Evolutionary conservation across 768 basidiomycete genomes (phyloP), one percentile per base, ranked within the genome.

Genomic region (Auricularia sp.): DNA sequence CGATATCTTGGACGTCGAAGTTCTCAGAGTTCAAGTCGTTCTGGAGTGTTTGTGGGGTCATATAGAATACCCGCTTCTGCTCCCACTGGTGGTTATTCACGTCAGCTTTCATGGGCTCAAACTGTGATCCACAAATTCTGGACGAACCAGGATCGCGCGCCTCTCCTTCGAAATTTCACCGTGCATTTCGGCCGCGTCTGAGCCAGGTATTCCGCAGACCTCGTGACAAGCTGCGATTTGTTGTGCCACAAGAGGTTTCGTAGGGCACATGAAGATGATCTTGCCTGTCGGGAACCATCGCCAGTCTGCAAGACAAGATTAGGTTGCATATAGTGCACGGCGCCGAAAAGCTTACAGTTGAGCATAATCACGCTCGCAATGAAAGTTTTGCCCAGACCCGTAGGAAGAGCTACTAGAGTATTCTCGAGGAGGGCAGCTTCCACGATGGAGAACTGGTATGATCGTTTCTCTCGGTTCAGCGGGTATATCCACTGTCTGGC

Each of bases 371-470:
- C 93, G 1, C 96, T 94, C 3, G 97, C 97, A 66, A 99, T 90
- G 71, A 99, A 98, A 0, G 97, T 99, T 77, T 99, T 99, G 16
- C 97, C 97, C 13, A 98, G 78, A 56, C 97, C 97, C 0, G 97
- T 99, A 1, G 97, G 97, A 14, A 99, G 77, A 0, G 94, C 90
- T 35, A 98, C 94, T 7, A 99, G 83, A 6, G 92, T 91, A 71
- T 99, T 98, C 33, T 98, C 90, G 71, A 90, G 93, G 29, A 99
- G 80, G 69, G 87, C 90, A 36, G 84, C 81, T 70, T 82, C 86
- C 65, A 93, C 89, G 66, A 99, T 98, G 66, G 97, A 96, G 73
- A 82, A 95, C 70, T 99, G 97, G 71, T 98, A 99, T 69, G 91
- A 89, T 67, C 97, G 89, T 69, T 91, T 89, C 0, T 89, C 85